These are phyloP conservation scores for Chaetomiaceae sp. DNA, from an alignment of 2,329 filamentous ascomycete species.

Conservation along the genomic window DNA sequence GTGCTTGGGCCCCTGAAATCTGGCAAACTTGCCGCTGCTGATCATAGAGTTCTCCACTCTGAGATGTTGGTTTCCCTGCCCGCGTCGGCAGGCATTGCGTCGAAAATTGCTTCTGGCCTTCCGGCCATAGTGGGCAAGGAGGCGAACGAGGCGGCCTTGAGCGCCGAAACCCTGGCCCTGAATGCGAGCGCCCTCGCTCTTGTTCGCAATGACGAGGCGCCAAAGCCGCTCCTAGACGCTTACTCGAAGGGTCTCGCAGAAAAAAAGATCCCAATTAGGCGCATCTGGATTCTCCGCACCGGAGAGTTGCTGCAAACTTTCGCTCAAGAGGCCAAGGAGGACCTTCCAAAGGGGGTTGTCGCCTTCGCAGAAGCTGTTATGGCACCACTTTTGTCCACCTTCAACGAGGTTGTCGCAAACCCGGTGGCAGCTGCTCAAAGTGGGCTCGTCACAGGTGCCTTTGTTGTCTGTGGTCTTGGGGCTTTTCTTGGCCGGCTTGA, in stretches of 20 bases:
- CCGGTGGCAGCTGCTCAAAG: conserved; percentile 74
- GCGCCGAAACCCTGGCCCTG: conserved; percentile 69
- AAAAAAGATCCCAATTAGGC: conserved; percentile 74
- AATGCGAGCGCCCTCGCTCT: conserved; percentile 60
- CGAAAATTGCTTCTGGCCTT: conserved; percentile 63
- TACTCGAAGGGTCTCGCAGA: conserved; percentile 80
- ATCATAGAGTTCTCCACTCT: conserved; percentile 78
- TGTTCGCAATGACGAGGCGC: conserved; percentile 56
- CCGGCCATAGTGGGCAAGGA: conserved; percentile 72
- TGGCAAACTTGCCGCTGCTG: conserved; percentile 76
- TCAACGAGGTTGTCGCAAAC: conserved; percentile 74
- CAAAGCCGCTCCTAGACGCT: conserved; percentile 63
- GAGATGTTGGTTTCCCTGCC: conserved; percentile 70
- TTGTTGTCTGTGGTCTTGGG: conserved; percentile 65
- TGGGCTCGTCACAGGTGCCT: conserved; percentile 75
- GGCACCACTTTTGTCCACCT: conserved; percentile 60
- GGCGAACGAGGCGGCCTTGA: conserved; percentile 77
- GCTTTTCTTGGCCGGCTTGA: conserved; percentile 51
- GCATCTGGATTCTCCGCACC: conserved; percentile 72
- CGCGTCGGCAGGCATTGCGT: conserved; percentile 56
- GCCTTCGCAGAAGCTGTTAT: conserved; percentile 51
- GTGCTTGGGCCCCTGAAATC: conserved; percentile 74
- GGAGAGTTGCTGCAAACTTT: conserved; percentile 66
- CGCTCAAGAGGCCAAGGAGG: conserved; percentile 34
- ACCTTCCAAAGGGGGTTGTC: conserved; percentile 44